Conservation (phyloP, 352 stramenopile species). For the Globisporangium heterothallicum region DNA sequence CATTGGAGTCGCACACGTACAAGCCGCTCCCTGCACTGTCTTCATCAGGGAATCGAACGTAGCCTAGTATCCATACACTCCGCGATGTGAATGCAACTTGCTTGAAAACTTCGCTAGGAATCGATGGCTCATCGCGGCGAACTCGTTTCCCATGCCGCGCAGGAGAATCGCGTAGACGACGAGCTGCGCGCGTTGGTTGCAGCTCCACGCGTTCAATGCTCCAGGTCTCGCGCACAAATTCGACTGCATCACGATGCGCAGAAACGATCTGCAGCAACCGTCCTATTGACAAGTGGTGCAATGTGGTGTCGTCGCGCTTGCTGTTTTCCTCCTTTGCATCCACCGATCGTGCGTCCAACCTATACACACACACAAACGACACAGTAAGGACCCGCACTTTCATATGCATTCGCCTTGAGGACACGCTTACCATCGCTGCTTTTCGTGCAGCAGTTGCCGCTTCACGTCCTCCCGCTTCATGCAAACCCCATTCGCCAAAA, state of each 20-base stretch:
- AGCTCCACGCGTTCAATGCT: conserved; percentile 1
- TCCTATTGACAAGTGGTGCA: conserved; percentile 4
- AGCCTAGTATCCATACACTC: conserved; percentile 40
- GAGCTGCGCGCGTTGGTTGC: neutral
- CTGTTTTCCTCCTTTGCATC: neutral
- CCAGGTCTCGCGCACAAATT: neutral
- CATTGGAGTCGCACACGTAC: conserved; percentile 29
- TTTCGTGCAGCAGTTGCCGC: conserved; percentile 8
- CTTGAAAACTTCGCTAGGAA: too few species aligned
- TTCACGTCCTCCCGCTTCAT: conserved; percentile 13
- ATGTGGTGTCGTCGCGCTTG: neutral
- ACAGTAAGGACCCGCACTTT: neutral
- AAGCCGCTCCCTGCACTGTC: conserved; percentile 15
- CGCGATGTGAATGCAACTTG: conserved; percentile 28
- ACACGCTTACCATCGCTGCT: conserved; percentile 8
- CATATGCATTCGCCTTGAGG: neutral
- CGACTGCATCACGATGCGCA: neutral
- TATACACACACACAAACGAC: conserved; percentile 1
- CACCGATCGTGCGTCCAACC: neutral
- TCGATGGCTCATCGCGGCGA: neutral
- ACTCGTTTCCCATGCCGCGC: neutral
- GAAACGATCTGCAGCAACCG: conserved; percentile 1
- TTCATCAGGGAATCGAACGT: conserved; percentile 29
- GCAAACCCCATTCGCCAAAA: too few species aligned
- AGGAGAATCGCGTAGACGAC: neutral